Evolutionary conservation across 2,329 filamentous ascomycete genomes (phyloP).

Genomic region (Paraphoma chrysanthemicola): DNA sequence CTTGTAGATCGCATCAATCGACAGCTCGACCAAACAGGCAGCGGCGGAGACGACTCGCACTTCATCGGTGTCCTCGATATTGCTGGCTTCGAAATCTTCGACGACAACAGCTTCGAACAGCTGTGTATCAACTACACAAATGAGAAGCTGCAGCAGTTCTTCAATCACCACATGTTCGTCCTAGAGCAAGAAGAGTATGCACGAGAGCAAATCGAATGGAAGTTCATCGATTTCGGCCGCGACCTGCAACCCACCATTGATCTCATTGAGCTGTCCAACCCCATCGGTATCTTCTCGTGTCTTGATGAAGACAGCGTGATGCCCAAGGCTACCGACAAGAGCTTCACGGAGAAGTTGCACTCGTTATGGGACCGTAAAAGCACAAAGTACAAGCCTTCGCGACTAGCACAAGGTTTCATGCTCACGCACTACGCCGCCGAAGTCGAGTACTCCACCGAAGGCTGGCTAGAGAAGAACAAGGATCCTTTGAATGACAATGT

Average conservation of each 20-base stretch:
- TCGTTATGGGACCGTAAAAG: slow-evolving; percentile 96
- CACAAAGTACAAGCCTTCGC: slow-evolving; percentile 86
- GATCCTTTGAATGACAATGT: slow-evolving; percentile 97
- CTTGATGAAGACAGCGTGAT: slow-evolving; percentile 98
- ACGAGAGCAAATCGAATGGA: slow-evolving; percentile 97
- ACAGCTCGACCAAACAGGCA: slow-evolving; percentile 85
- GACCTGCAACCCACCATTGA: slow-evolving; percentile 98
- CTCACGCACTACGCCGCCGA: slow-evolving; percentile 97
- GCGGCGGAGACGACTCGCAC: slow-evolving; percentile 84
- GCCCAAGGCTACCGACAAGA: slow-evolving; percentile 97
- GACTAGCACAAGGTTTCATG: slow-evolving; percentile 89
- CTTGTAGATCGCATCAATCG: slow-evolving; percentile 90
- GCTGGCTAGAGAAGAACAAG: slow-evolving; percentile 99
- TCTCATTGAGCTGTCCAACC: slow-evolving; percentile 92
- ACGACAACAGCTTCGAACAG: slow-evolving; percentile 98
- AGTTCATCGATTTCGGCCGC: slow-evolving; percentile 98
- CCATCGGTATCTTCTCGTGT: slow-evolving; percentile 98
- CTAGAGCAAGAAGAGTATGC: slow-evolving; percentile 98
- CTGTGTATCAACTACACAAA: slow-evolving; percentile 99
- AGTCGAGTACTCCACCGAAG: slow-evolving; percentile 93
- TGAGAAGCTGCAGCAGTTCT: slow-evolving; percentile 98
- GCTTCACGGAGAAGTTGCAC: slow-evolving; percentile 97
- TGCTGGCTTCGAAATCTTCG: slow-evolving; percentile 98
- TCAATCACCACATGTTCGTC: slow-evolving; percentile 99
- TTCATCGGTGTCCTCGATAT: slow-evolving; percentile 99